Evolutionary conservation across 73 alveolate species (phyloP).

Genomic region (Loxodes magnus): DNA sequence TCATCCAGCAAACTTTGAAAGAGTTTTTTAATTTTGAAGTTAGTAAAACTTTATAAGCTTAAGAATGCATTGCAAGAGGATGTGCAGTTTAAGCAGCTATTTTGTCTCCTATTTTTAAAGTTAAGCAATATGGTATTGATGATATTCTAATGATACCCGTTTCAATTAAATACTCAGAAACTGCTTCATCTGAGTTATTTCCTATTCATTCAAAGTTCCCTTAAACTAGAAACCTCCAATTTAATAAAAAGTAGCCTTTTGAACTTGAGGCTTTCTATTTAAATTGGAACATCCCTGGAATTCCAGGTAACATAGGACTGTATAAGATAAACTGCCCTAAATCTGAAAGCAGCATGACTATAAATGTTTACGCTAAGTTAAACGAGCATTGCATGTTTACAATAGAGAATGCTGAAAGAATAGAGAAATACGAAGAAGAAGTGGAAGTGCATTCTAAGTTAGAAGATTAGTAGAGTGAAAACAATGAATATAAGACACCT

Average conservation of each 20-base stretch:
- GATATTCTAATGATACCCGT: slow-evolving; percentile 76
- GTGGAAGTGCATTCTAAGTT: not conserved
- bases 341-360: too few species aligned
- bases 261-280: slow-evolving; percentile 36
- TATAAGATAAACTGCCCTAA: too few species aligned
- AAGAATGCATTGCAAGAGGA: slow-evolving; percentile 97
- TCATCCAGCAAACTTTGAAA: slow-evolving; percentile 62
- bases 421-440: not conserved
- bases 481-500: slow-evolving; percentile 15
- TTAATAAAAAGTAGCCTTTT: slow-evolving; percentile 53
- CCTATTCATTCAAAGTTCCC: slow-evolving; percentile 45
- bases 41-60: slow-evolving; percentile 88
- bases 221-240: slow-evolving; percentile 44
- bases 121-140: slow-evolving; percentile 61
- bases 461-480: not conserved
- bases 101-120: slow-evolving; percentile 90
- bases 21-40: slow-evolving; percentile 76
- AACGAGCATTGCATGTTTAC: not conserved
- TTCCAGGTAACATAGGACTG: too few species aligned
- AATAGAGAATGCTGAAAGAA: not conserved
- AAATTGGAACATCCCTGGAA: slow-evolving; percentile 29
- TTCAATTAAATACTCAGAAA: slow-evolving; percentile 52
- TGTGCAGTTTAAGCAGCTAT: slow-evolving; percentile 96
- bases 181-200: slow-evolving; percentile 35
- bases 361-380: not conserved